Base-by-base conservation (phyloP, 106 monocot species). In the Phalaenopsis aphrodite region DNA sequence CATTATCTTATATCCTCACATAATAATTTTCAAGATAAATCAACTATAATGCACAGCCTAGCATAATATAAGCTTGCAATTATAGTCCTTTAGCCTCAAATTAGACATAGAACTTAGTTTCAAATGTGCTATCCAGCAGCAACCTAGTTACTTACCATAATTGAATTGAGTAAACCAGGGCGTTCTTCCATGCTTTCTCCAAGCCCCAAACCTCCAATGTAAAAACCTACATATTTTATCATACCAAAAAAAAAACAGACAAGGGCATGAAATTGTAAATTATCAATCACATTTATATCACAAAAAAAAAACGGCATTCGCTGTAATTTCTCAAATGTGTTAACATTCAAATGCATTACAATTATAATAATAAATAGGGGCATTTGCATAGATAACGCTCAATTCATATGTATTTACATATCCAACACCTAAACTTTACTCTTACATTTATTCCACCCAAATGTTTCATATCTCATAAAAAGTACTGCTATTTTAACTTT, bases 191-290 rank as follows among this genome's bases (percentile, higher is more conserved):
- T 85, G 78, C 85, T 93, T 65, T 98, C 98, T 84, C 98, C 98
- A 67, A 92, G 83, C 52, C 94, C 98, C 88, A 98, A 98, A 21
- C 94, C 94, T 84, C 94, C 98, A 85, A 98, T 90, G 91, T 89
- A 94, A 79, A 88, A 98, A 72, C 98, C 98, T 98, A 77, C 78
- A 86, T 23, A 45, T 85, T 71, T 24, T 23, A 78, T 72, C 43
- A 78, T 8, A 37, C 71, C 2, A 71, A 8, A 52, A 77, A 78
- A 82, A 67, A 77, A 11, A 78, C 30, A 37, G 55, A 52, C 14
- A 24, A 76, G 76, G 43, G 38, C 43, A n/a, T 24, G 3, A 49
- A 76, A 47, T 11, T 76, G 12, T 52, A 48, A 15, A 74, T 74
- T 43, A 74, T 2, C 17, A 12, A 1, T 73, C 42, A 42, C 14